Conservation (phyloP, 2,329 filamentous ascomycete genomes). For the Hypomyces rosellus region DNA sequence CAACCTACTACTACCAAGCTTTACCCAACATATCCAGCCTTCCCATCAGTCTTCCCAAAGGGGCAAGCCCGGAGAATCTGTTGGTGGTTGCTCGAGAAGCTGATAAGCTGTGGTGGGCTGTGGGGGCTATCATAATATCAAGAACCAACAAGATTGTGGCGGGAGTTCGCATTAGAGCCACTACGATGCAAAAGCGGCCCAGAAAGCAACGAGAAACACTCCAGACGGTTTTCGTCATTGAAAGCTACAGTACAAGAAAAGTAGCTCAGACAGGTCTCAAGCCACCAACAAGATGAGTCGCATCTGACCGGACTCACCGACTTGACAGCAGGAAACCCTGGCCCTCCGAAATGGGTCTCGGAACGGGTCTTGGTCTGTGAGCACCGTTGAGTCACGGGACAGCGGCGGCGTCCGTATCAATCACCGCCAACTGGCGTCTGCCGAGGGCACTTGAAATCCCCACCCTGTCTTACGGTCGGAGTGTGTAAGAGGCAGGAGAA, state of each 20-base stretch:
- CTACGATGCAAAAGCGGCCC: conserved; percentile 13
- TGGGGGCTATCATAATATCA: conserved; percentile 20
- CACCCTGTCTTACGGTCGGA: not conserved
- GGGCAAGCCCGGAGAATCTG: conserved; percentile 10
- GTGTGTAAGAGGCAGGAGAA: not conserved
- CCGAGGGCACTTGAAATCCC: no score
- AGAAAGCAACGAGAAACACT: conserved; percentile 9
- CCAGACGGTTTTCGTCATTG: conserved; percentile 12
- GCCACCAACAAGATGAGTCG: conserved; percentile 6
- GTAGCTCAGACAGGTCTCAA: conserved; percentile 9
- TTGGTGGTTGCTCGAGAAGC: conserved; percentile 3
- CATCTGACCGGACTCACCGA: conserved; percentile 11
- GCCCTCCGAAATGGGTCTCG: conserved; percentile 10
- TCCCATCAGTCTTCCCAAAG: conserved; percentile 8
- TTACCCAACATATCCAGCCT: not conserved
- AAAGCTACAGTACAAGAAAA: conserved; percentile 3
- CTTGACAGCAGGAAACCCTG: conserved; percentile 7
- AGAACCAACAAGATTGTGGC: conserved; percentile 16
- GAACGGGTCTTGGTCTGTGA: conserved; percentile 7
- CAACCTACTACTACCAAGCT: no score
- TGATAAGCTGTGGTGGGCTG: conserved; percentile 16
- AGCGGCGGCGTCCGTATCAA: conserved; percentile 13
- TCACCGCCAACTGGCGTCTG: conserved; percentile 6
- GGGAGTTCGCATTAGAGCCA: conserved; percentile 12
- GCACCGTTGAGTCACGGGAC: conserved; percentile 11